Evolutionary conservation across 176 grass and related monocot genomes (phyloP).

Genomic region (Avena insularis): DNA sequence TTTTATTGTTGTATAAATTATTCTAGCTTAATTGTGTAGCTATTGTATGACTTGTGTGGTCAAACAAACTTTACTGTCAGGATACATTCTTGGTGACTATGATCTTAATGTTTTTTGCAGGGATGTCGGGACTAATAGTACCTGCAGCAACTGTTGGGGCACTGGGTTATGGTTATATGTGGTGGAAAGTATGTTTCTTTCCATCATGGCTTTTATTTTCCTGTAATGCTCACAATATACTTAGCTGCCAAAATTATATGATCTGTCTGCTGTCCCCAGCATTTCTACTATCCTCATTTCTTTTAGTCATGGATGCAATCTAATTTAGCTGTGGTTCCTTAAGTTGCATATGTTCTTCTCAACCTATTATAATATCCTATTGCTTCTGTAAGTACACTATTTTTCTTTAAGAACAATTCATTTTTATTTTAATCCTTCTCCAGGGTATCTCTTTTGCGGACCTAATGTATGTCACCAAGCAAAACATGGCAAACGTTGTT

Average conservation of each 20-base stretch:
- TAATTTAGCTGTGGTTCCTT: background rate
- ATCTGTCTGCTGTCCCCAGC: background rate
- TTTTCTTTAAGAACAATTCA: constrained; percentile 8
- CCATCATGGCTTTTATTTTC: constrained; percentile 35
- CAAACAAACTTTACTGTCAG: constrained; percentile 12
- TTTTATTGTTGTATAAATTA: constrained; percentile 5
- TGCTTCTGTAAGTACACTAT: background rate
- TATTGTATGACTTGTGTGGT: background rate
- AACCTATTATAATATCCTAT: background rate
- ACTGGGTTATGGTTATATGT: constrained; percentile 95
- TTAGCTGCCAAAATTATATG: constrained; percentile 11
- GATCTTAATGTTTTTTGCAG: constrained; percentile 50
- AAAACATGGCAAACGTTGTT: constrained; percentile 87
- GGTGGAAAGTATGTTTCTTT: constrained; percentile 88
- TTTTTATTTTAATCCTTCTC: constrained; percentile 34
- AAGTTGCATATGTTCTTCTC: constrained; percentile 24
- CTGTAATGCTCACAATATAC: constrained; percentile 19
- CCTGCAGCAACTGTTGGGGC: constrained; percentile 89
- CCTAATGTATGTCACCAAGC: constrained; percentile 98
- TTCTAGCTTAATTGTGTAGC: constrained; percentile 1
- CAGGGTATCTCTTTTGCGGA: constrained; percentile 87
- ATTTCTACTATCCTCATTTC: constrained; percentile 16
- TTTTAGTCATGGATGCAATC: background rate
- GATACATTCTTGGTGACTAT: constrained; percentile 28
- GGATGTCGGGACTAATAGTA: constrained; percentile 76